These are phyloP conservation scores for Prunus davidiana DNA, from an alignment of 306 rosid species.

Conservation along the genomic window DNA sequence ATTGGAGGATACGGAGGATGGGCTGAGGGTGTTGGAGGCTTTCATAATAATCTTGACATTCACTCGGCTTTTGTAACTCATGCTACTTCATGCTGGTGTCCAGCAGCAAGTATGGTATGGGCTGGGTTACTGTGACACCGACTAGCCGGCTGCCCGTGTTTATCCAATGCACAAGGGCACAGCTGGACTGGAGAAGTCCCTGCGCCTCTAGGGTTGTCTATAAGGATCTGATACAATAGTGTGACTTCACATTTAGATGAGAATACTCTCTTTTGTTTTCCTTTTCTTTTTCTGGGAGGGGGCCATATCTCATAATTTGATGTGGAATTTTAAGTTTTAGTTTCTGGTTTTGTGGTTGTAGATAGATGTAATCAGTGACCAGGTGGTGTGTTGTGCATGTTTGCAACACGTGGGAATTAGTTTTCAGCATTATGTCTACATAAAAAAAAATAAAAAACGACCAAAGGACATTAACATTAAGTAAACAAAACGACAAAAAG, in stretches of 20 bases:
- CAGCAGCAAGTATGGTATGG: slow-evolving; percentile 64
- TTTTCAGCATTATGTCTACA: neutral
- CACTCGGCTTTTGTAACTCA: slow-evolving; percentile 62
- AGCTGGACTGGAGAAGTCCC: slow-evolving; percentile 18
- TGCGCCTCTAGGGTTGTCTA: slow-evolving; percentile 40
- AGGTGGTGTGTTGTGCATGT: neutral
- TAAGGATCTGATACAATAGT: neutral
- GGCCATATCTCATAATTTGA: neutral
- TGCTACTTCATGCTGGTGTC: slow-evolving; percentile 74
- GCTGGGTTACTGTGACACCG: slow-evolving; percentile 70
- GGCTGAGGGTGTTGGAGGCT: slow-evolving; percentile 71
- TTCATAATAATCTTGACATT: slow-evolving; percentile 63
- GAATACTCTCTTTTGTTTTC: neutral
- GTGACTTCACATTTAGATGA: neutral
- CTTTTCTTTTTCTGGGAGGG: neutral
- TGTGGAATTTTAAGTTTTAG: neutral
- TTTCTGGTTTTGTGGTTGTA: neutral
- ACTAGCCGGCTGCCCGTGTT: slow-evolving; percentile 34
- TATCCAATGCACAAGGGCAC: slow-evolving; percentile 59
- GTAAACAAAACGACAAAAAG: too few species aligned
- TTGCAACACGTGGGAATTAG: neutral
- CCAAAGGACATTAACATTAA: too few species aligned
- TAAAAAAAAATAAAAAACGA: too few species aligned
- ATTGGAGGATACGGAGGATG: slow-evolving; percentile 88
- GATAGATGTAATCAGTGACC: neutral